Evolutionary conservation across 179 eudicot genomes (phyloP).

Genomic region (Spergularia azorica): DNA sequence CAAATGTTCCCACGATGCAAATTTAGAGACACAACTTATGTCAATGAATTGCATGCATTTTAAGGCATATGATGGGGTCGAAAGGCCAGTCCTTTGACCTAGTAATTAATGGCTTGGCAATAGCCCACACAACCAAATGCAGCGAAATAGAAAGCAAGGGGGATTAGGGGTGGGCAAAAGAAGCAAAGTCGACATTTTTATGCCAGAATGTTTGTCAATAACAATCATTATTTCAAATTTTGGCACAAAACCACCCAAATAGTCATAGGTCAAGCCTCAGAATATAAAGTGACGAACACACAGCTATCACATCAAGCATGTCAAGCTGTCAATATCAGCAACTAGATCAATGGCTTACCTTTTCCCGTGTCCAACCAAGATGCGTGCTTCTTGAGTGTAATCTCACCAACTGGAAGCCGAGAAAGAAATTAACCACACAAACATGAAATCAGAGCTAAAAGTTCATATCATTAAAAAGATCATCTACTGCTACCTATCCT

Average conservation of each 20-base stretch:
- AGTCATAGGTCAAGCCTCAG: not conserved
- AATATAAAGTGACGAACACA: not conserved
- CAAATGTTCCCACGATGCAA: not conserved
- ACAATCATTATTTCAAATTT: not conserved
- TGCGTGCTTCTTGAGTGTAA: slow-evolving; percentile 78
- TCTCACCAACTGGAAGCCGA: slow-evolving; percentile 56
- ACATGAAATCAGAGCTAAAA: not conserved
- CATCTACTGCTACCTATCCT: too few species aligned
- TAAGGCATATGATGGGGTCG: not conserved
- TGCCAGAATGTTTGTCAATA: not conserved
- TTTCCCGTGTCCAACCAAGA: slow-evolving; percentile 93
- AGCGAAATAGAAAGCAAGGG: not conserved
- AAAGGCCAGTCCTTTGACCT: not conserved
- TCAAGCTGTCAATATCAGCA: not conserved
- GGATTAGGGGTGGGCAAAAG: too few species aligned
- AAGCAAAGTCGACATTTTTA: not conserved
- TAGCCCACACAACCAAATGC: too few species aligned
- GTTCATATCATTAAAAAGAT: not conserved
- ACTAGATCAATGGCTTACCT: slow-evolving; percentile 45
- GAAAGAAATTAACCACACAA: slow-evolving; percentile 15
- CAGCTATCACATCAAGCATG: not conserved
- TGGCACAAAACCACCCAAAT: not conserved
- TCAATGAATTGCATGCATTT: not conserved
- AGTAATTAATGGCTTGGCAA: not conserved
- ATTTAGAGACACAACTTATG: not conserved